Conservation (phyloP, 2,329 filamentous ascomycete genomes). For the Periconia sp. region DNA sequence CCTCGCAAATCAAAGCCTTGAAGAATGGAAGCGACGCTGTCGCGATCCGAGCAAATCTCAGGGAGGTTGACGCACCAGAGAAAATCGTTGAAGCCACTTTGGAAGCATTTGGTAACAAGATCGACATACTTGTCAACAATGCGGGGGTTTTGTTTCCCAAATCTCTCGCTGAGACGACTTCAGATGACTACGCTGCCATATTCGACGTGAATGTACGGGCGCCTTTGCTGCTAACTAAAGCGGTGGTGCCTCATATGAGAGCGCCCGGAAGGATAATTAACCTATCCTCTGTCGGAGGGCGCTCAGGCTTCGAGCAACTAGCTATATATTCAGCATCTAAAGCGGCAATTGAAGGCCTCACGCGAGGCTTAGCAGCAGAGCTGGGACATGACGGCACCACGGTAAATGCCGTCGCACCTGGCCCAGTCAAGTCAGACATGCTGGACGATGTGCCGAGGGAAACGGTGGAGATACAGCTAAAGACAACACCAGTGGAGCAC, state of each 20-base stretch:
- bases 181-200: conserved; percentile 60
- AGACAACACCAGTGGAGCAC: conserved; percentile 58
- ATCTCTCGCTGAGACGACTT: conserved; percentile 40
- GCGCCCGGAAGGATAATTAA: conserved; percentile 62
- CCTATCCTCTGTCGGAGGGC: conserved; percentile 61
- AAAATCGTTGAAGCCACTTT: conserved; percentile 46
- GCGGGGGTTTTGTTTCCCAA: conserved; percentile 40
- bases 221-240: conserved; percentile 60
- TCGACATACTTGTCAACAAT: conserved; percentile 55
- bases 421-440: conserved; percentile 65
- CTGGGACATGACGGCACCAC: conserved; percentile 61
- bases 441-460: conserved; percentile 59
- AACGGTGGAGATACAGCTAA: conserved; percentile 57
- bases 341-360: conserved; percentile 66
- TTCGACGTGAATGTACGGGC: conserved; percentile 65
- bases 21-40: conserved; percentile 45
- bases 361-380: conserved; percentile 65
- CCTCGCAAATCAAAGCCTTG: conserved; percentile 41
- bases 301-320: conserved; percentile 53
- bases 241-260: conserved; percentile 59
- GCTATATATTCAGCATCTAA: conserved; percentile 64
- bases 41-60: conserved; percentile 50
- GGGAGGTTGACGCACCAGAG: conserved; percentile 37
- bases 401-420: conserved; percentile 66
- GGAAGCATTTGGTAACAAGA: conserved; percentile 45